Evolutionary conservation across 768 basidiomycete genomes (phyloP), one percentile per base, ranked within the genome.

Genomic region (Trichaptum fuscoviolaceum): DNA sequence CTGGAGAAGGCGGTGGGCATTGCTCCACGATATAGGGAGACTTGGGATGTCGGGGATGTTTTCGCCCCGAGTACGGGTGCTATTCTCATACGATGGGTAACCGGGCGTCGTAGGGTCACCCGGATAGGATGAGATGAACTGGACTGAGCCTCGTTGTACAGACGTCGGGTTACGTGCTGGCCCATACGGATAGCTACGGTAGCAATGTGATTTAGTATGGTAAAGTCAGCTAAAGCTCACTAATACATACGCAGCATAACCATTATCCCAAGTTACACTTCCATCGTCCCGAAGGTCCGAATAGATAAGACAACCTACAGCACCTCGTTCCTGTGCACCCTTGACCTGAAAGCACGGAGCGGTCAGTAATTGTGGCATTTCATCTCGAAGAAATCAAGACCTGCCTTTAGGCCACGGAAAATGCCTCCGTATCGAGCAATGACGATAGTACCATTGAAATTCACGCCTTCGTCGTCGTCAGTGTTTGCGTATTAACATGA

Each of bases 281-380:
- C 94, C 94, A 70, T 96, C 93, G 73, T 96, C 93, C 30, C 87
- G 88, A 18, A 90, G 89, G 75, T 96, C 95, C 36, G 86, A 87
- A 78, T 93, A 96, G 64, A 96, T 93, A 58, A 96, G 76, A 34
- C 88, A 81, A 35, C 88, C 95, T 27, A 80, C 81, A 1, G 93
- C 93, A 35, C 95, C 94, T 17, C 84, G 85, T 65, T 95, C 92
- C 74, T 95, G 84, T 1, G 95, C 94, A 2, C 87, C 85, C 80
- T 93, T 86, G 65, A 95, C 82, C 89, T 94, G 57, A 36, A 36
- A 15, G 23, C 26, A 17, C 15, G 26, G 58, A 26, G 23, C 58
- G 58, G 62, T 25, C 35, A 63, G 17, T 60, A 27, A 57, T 42
- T 25, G 27, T 34, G 30, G 35, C 23, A 62, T 27, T 71, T 52